Evolutionary conservation across 345 rosid species (phyloP).

Genomic region (Excoecaria cochinchinensis): DNA sequence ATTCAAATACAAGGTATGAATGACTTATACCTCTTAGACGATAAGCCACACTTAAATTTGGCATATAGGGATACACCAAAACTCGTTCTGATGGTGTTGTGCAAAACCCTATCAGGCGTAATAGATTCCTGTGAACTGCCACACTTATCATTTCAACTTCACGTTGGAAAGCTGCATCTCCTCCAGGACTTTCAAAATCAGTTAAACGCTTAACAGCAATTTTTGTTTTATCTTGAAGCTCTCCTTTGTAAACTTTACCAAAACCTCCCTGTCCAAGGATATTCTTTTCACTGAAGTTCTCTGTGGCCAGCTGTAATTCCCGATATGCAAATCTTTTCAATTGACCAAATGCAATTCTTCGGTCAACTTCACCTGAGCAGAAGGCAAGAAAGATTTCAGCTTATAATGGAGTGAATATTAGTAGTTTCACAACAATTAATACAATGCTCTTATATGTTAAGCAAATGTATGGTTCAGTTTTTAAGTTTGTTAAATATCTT

Average conservation of each 20-base stretch:
- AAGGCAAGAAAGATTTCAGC: neutral
- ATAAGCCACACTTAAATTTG: constrained; percentile 87
- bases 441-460: neutral
- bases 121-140: constrained; percentile 89
- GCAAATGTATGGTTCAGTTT: neutral
- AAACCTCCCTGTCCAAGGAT: constrained; percentile 97
- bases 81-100: constrained; percentile 91
- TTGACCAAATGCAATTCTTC: constrained; percentile 93
- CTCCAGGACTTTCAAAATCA: constrained; percentile 90
- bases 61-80: constrained; percentile 91
- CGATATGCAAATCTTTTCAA: constrained; percentile 89
- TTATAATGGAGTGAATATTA: neutral
- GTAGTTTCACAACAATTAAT: neutral
- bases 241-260: constrained; percentile 93
- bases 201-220: constrained; percentile 90
- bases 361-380: constrained; percentile 83
- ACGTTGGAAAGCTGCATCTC: constrained; percentile 90
- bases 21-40: constrained; percentile 68
- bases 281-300: constrained; percentile 74
- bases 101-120: constrained; percentile 89
- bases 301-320: constrained; percentile 89
- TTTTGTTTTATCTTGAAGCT: constrained; percentile 72
- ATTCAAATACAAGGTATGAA: neutral
- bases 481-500: neutral
- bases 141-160: constrained; percentile 98